These are phyloP conservation scores for Leishmania aethiopica DNA, from an alignment of 208 protist species.

Conservation along the genomic window DNA sequence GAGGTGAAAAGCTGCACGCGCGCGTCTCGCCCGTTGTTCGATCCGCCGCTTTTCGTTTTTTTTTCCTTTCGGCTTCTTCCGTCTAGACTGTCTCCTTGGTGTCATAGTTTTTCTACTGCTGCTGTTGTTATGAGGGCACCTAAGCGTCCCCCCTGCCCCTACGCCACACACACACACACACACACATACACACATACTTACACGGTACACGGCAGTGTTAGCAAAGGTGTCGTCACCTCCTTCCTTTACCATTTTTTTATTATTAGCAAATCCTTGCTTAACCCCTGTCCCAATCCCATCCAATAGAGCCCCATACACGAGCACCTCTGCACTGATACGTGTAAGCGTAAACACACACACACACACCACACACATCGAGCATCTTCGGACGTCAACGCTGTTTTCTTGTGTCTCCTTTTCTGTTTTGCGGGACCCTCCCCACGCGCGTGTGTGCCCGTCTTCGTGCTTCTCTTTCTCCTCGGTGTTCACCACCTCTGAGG, in stretches of 20 bases:
- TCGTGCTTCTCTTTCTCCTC: background rate
- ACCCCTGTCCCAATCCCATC: background rate
- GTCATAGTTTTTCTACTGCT: background rate
- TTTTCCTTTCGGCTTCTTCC: background rate
- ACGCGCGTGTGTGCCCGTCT: background rate
- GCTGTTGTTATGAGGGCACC: background rate
- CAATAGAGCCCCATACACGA: too few relatives aligned
- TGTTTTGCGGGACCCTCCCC: too few relatives aligned
- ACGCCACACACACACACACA: too few relatives aligned
- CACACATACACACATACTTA: too few relatives aligned
- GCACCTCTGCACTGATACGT: too few relatives aligned
- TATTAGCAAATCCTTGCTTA: too few relatives aligned
- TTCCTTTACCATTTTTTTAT: too few relatives aligned
- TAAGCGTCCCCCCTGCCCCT: background rate
- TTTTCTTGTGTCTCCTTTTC: background rate
- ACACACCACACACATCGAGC: background rate
- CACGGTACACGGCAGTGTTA: too few relatives aligned
- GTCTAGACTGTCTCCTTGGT: background rate
- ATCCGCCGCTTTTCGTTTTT: background rate
- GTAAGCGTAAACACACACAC: background rate
- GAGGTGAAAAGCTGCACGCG: background rate
- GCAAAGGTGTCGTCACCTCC: too few relatives aligned
- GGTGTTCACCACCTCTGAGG: background rate
- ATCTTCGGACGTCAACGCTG: background rate
- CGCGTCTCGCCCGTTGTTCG: background rate